Percentiles rank a stretch among this genome's conserved stretches.
These are phyloP conservation scores for Apocynum venetum DNA, from an alignment of 257 asterid genomes.

Conservation along the genomic window DNA sequence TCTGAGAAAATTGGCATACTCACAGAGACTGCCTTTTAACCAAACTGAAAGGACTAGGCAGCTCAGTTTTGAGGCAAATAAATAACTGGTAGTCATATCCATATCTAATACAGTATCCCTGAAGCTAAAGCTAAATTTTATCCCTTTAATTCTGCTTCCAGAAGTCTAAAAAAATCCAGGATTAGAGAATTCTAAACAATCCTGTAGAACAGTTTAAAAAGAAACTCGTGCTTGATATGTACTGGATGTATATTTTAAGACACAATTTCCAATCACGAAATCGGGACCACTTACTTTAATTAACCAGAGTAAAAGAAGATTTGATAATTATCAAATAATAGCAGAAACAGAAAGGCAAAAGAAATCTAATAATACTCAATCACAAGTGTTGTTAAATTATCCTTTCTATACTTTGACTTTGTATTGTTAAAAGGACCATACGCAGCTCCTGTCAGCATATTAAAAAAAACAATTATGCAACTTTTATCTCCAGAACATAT, in stretches of 20 bases:
- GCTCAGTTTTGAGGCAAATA: too few relatives aligned
- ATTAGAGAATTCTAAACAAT: not conserved
- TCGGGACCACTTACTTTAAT: constrained; percentile 2
- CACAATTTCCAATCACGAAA: not conserved
- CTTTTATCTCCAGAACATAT: constrained; percentile 1
- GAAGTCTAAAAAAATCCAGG: not conserved
- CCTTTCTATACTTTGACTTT: not conserved
- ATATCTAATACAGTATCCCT: not conserved
- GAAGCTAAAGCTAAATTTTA: not conserved
- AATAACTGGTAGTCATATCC: not conserved
- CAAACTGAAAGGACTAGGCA: not conserved
- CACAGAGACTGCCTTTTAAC: not conserved
- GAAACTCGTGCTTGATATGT: not conserved
- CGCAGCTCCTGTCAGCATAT: constrained; percentile 1
- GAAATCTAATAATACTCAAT: not conserved
- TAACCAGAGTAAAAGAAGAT: not conserved
- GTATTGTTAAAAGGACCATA: not conserved
- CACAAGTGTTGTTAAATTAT: constrained; percentile 8
- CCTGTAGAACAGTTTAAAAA: not conserved
- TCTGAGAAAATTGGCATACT: not conserved
- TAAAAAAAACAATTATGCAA: not conserved
- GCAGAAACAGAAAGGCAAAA: not conserved
- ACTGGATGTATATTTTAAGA: not conserved
- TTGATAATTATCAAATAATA: not conserved
- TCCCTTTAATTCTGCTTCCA: not conserved